Conservation (phyloP, 768 basidiomycete genomes). For the Phaeotremella fagi region DNA sequence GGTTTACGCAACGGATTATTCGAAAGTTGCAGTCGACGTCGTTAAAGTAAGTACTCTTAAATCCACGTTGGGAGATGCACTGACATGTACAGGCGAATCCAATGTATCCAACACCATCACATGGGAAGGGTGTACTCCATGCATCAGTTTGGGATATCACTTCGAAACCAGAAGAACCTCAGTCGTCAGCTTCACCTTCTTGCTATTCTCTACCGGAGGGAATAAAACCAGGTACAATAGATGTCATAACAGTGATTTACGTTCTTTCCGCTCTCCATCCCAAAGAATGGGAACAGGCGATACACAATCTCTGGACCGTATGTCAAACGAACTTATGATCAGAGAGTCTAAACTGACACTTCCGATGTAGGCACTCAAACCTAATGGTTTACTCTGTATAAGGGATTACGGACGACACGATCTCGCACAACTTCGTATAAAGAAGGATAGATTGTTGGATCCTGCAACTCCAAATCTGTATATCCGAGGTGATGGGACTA, state of each 20-base stretch:
- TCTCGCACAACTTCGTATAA: constrained; percentile 90
- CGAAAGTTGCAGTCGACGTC: constrained; percentile 77
- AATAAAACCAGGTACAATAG: constrained; percentile 65
- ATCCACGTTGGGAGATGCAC: no score
- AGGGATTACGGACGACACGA: constrained; percentile 95
- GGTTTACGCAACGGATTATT: constrained; percentile 85
- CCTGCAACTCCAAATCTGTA: constrained; percentile 74
- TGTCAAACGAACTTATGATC: constrained; percentile 15
- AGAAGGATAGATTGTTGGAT: constrained; percentile 74
- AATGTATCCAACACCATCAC: constrained; percentile 62
- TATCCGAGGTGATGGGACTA: constrained; percentile 90
- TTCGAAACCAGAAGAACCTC: constrained; percentile 46
- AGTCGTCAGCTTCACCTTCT: background rate
- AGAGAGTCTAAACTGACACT: background rate
- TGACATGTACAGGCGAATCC: constrained; percentile 73
- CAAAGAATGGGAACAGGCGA: constrained; percentile 77
- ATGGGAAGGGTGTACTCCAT: constrained; percentile 60
- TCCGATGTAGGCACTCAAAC: constrained; percentile 71
- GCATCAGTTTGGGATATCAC: constrained; percentile 91
- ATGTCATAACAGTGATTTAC: constrained; percentile 87
- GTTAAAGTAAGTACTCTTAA: constrained; percentile 61
- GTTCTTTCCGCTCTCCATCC: constrained; percentile 92
- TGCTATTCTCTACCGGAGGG: constrained; percentile 58
- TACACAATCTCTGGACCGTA: constrained; percentile 74
- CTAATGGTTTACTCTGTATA: constrained; percentile 74